These are phyloP conservation scores for Viola odorata DNA, from an alignment of 345 rosid genomes.

Conservation along the genomic window DNA sequence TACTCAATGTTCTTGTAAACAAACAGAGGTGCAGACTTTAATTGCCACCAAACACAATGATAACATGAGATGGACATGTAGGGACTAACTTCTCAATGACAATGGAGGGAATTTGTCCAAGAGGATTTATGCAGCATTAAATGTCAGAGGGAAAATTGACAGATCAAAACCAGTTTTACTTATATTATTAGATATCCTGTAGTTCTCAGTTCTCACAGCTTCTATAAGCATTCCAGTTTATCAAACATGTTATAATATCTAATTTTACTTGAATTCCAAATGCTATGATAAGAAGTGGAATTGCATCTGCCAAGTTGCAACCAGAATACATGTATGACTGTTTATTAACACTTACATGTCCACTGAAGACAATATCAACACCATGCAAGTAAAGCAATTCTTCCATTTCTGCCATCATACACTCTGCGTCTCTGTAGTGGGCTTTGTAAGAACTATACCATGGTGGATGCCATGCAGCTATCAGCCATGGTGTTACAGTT, in stretches of 20 bases:
- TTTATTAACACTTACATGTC: constrained; percentile 50
- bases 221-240: too few species aligned
- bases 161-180: too few species aligned
- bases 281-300: too few species aligned
- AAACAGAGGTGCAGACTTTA: background rate
- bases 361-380: constrained; percentile 81
- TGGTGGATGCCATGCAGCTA: constrained; percentile 78
- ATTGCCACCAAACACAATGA: background rate
- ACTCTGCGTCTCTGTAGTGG: constrained; percentile 83
- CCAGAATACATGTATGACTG: too few species aligned
- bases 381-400: constrained; percentile 52
- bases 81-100: background rate
- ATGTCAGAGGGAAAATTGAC: too few species aligned
- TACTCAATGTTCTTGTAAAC: background rate
- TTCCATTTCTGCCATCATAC: constrained; percentile 83
- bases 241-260: too few species aligned
- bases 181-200: too few species aligned
- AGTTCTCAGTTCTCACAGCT: too few species aligned
- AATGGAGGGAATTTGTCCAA: background rate
- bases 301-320: too few species aligned
- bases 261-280: too few species aligned
- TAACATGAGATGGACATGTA: background rate
- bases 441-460: constrained; percentile 82
- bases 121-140: background rate
- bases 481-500: constrained; percentile 74